Percentiles rank a stretch among this genome's conserved stretches.
Evolutionary conservation across 108 stramenopile species (phyloP).

Genomic region (Cyclotella distinguenda): DNA sequence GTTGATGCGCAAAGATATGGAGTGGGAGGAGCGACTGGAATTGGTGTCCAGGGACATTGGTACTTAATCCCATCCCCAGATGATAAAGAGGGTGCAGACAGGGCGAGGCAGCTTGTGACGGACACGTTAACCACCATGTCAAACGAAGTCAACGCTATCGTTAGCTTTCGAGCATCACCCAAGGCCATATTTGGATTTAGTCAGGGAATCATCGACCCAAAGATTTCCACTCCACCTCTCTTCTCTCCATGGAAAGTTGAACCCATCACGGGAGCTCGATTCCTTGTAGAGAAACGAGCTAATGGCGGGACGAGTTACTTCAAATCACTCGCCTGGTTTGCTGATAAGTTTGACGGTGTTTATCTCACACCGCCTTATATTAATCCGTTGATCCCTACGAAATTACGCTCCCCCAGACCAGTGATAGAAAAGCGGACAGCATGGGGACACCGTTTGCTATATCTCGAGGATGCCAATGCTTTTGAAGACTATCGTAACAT

Average conservation of each 20-base stretch:
- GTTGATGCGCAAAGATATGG: conserved; percentile 72
- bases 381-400: conserved; percentile 69
- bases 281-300: conserved; percentile 50
- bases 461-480: conserved; percentile 32
- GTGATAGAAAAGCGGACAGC: conserved; percentile 25
- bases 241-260: conserved; percentile 60
- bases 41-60: conserved; percentile 58
- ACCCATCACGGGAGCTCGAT: conserved; percentile 61
- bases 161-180: conserved; percentile 59
- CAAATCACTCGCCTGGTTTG: conserved; percentile 53
- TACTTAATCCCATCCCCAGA: conserved; percentile 57
- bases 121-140: conserved; percentile 51
- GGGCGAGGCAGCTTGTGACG: conserved; percentile 41
- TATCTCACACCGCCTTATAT: conserved; percentile 61
- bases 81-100: conserved; percentile 31
- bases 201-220: conserved; percentile 43
- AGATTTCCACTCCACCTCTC: conserved; percentile 45
- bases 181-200: conserved; percentile 43
- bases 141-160: conserved; percentile 57
- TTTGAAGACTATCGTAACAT: conserved; percentile 4
- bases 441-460: conserved; percentile 35
- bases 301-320: conserved; percentile 43
- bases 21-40: conserved; percentile 47
- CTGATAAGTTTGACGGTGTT: conserved; percentile 50
- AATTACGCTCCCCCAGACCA: conserved; percentile 51